Evolutionary conservation across 2,329 filamentous ascomycete species (phyloP), one percentile per base, ranked within the genome.

Genomic region (Hypoxylon sp.): DNA sequence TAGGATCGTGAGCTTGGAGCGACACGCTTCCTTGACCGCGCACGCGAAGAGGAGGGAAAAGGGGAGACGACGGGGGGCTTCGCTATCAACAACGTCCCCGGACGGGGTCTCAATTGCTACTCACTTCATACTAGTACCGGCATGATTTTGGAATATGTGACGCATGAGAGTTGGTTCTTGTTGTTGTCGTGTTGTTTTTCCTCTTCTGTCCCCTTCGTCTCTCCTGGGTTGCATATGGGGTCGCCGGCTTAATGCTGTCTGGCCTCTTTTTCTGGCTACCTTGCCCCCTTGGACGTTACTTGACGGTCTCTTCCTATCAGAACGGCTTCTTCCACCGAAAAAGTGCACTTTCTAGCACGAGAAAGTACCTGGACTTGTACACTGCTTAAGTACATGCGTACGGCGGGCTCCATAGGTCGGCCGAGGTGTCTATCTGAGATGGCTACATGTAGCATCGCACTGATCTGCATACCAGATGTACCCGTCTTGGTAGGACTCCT

Each of bases 1-100:
- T 65, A 52, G 62, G 56, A 63, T 65, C 57, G 61, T 52, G 58
- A 61, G 58, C 31, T 15, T 15, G 10, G 5, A 35, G 31, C 11
- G 11, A 11, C 15, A 29, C 17, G 50, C 48, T 58, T 24, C 21
- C 49, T 38, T 46, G 53, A 61, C 61, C 61, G 51, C 43, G 58
- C 45, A 21, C 54, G 58, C 55, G 61, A 33, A 51, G 43, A 60
- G 33, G 35, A 40, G 53, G 43, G 18, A 58, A 33, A 51, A 47
- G 58, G 33, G 35, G 43, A 55, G 43, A 35, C 9, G n/a, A 35
- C 18, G 31, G 31, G 31, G 13, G n/a, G 6, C 9, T 29, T 4
- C 48, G 27, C 40, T 53, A 31, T 51, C 55, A 52, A 53, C 51
- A 57, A 54, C 37, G 55, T 46, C 49, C n/a, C 58, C 48, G 37